Conservation (phyloP, 805 yeast genomes). For the Wickerhamiella lipophila region DNA sequence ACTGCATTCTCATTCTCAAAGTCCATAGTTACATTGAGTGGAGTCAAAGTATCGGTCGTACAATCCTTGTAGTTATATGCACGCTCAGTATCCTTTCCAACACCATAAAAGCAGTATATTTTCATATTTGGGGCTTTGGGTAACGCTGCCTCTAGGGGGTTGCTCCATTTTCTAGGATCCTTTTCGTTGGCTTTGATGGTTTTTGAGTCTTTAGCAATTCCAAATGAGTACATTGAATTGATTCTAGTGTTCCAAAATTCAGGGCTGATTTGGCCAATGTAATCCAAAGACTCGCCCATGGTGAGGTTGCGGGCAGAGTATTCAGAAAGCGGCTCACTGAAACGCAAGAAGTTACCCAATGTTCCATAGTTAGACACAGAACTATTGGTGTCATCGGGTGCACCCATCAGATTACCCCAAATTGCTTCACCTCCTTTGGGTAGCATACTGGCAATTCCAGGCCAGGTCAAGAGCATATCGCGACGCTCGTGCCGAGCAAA, state of each 20-base stretch:
- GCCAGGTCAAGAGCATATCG: slow-evolving; percentile 73
- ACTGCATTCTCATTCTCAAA: slow-evolving; percentile 55
- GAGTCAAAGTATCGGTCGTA: slow-evolving; percentile 36
- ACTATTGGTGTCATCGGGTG: slow-evolving; percentile 54
- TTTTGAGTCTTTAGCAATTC: slow-evolving; percentile 46
- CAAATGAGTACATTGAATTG: slow-evolving; percentile 61
- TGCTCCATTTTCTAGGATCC: slow-evolving; percentile 77
- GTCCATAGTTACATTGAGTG: slow-evolving; percentile 62
- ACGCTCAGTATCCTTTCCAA: slow-evolving; percentile 93
- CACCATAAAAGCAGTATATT: slow-evolving; percentile 82
- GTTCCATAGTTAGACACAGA: slow-evolving; percentile 27
- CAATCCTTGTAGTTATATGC: slow-evolving; percentile 77
- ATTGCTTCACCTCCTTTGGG: slow-evolving; percentile 88
- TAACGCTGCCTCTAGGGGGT: slow-evolving; percentile 81
- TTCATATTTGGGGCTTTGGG: slow-evolving; percentile 92
- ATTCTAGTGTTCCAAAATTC: slow-evolving; percentile 61
- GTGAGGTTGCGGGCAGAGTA: slow-evolving; percentile 45
- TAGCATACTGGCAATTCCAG: slow-evolving; percentile 91
- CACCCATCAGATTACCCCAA: slow-evolving; percentile 63
- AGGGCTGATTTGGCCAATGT: slow-evolving; percentile 52
- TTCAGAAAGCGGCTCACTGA: slow-evolving; percentile 36
- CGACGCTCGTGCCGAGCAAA: slow-evolving; percentile 81
- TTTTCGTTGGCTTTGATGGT: slow-evolving; percentile 55
- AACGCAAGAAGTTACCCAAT: slow-evolving; percentile 64
- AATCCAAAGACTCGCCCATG: slow-evolving; percentile 53